Evolutionary conservation across 2,329 filamentous ascomycete species (phyloP).

Genomic region (Alternaria metachromatica): DNA sequence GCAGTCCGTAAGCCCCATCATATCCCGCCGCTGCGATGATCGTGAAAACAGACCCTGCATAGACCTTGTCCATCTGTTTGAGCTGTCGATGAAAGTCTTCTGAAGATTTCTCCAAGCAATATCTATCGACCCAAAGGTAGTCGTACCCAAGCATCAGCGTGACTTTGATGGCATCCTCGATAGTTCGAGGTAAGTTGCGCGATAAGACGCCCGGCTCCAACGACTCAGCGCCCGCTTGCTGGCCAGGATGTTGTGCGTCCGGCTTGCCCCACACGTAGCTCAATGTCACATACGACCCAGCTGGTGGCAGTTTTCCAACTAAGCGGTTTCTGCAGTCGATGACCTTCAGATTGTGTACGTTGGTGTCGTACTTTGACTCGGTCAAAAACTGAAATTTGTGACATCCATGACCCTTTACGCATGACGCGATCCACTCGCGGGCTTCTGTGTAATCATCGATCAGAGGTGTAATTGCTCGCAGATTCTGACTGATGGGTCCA

Average conservation of each 20-base stretch:
- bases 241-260: neutral
- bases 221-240: neutral
- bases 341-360: neutral
- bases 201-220: neutral
- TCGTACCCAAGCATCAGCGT: neutral
- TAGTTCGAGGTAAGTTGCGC: neutral
- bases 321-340: neutral
- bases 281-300: neutral
- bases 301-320: neutral
- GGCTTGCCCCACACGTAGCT: neutral
- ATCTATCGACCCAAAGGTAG: neutral
- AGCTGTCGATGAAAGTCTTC: neutral
- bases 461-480: neutral
- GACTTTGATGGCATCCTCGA: neutral
- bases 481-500: neutral
- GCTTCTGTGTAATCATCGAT: neutral
- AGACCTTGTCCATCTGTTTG: neutral
- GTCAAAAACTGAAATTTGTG: neutral
- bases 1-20: neutral
- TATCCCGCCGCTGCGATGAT: neutral
- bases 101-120: neutral
- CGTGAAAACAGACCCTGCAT: neutral
- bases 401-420: neutral
- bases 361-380: neutral
- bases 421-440: neutral